These are phyloP conservation scores for Dissoconium aciculare DNA, from an alignment of 2,329 filamentous ascomycete species.

Conservation along the genomic window DNA sequence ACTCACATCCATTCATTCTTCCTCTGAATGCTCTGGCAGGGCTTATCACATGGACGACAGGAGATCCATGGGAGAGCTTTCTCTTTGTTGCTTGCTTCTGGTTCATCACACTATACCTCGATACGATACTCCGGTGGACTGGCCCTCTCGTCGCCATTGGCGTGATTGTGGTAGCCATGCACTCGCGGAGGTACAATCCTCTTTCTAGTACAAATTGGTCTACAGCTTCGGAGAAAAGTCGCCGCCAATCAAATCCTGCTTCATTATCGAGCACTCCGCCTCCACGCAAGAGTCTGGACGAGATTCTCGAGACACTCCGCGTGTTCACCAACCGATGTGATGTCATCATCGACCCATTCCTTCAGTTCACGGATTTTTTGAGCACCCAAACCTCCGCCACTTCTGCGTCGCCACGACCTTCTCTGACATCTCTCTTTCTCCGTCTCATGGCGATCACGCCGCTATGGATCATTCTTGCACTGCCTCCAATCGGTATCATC, in stretches of 20 bases:
- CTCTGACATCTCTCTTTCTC: conserved; percentile 76
- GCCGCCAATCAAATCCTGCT: conserved; percentile 40
- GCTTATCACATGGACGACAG: conserved; percentile 82
- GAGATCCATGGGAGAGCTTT: conserved; percentile 94
- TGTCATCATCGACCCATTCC: conserved; percentile 73
- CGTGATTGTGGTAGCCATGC: conserved; percentile 79
- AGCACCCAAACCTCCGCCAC: conserved; percentile 72
- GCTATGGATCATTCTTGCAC: conserved; percentile 59
- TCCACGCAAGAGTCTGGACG: conserved; percentile 87
- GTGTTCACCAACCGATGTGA: conserved; percentile 86
- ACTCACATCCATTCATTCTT: conserved; percentile 86
- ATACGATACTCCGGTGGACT: conserved; percentile 62
- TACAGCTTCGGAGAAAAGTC: conserved; percentile 39
- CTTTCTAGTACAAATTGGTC: conserved; percentile 73
- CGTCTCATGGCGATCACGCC: conserved; percentile 79
- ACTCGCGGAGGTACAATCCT: conserved; percentile 75
- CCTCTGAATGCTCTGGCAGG: conserved; percentile 76
- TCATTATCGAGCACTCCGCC: conserved; percentile 27
- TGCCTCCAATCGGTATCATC: conserved; percentile 64
- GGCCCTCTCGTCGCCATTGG: conserved; percentile 72
- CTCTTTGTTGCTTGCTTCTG: conserved; percentile 74
- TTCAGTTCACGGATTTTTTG: conserved; percentile 82
- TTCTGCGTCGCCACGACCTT: conserved; percentile 77
- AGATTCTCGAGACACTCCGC: conserved; percentile 88
- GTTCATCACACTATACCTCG: conserved; percentile 73